Base-by-base conservation (phyloP, 2,329 filamentous ascomycete species). In the Diaporthe sp. region DNA sequence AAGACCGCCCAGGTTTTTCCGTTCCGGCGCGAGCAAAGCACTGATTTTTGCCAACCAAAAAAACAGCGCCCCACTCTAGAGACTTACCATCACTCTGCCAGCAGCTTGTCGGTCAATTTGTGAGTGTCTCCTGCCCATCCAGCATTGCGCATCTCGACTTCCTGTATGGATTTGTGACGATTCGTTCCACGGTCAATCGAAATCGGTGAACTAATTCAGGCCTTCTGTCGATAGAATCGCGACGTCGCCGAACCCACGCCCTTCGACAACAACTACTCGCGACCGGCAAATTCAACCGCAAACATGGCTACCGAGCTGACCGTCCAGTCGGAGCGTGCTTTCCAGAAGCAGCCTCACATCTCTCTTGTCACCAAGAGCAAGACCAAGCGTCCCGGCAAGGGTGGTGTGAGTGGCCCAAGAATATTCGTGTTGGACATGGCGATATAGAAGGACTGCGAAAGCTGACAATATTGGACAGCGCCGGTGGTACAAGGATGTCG, bases 321-420 rank as follows among this genome's bases (percentile, higher is more conserved):
- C 88, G 97, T 99, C 89, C 97, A 99, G 93, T 97, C 95, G 87
- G 97, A 99, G 94, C 96, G 97, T 91, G 97, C 97, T 92, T 99
- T 94, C 95, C 97, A 98, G 90, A 99, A 99, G 94, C 96, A 99
- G 92, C 97, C 97, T 88, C 97, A 99, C 90, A 98, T 99, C 92
- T 99, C 98, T 95, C 92, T 94, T 85, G 98, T 98, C 93, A 91
- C 93, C 86, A 99, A 99, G 94, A 89, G 90, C 87, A 95, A 95
- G 91, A 89, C 92, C 86, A 93, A 94, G 89, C 93, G 93, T 87
- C 93, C 93, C 83, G 95, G 95, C 87, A 97, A 97, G 93, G 94
- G 92, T 87, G 95, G 95, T 83, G 94, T 95, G 89, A 93, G 96
- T 96, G 89, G 87, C 25, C 45, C 61, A 45, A 30, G n/a, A 50